These are phyloP conservation scores for Fonsecaea monophora DNA, from an alignment of 2,329 filamentous ascomycete species.

Conservation along the genomic window DNA sequence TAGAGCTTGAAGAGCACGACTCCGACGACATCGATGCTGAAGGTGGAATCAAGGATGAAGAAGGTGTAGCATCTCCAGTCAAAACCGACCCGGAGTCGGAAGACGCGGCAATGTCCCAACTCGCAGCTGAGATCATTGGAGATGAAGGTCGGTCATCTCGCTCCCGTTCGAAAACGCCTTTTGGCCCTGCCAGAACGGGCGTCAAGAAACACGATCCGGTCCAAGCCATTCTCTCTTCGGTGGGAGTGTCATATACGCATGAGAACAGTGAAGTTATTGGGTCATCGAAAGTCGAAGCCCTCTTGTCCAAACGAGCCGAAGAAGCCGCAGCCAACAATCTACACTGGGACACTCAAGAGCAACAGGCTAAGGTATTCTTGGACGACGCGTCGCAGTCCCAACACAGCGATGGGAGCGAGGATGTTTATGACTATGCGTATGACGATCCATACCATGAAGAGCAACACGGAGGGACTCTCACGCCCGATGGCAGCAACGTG, in stretches of 20 bases:
- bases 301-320: constrained; percentile 78
- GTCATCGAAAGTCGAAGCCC: constrained; percentile 86
- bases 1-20: constrained; percentile 71
- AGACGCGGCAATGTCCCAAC: constrained; percentile 73
- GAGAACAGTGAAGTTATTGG: constrained; percentile 96
- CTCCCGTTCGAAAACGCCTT: constrained; percentile 53
- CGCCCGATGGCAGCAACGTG: constrained; percentile 48
- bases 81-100: constrained; percentile 54
- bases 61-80: constrained; percentile 35
- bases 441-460: constrained; percentile 10
- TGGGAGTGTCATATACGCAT: constrained; percentile 93
- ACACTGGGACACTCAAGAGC: constrained; percentile 31
- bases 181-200: constrained; percentile 41
- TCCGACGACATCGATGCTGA: constrained; percentile 57
- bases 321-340: constrained; percentile 40
- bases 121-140: constrained; percentile 68
- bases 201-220: constrained; percentile 70
- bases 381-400: constrained; percentile 28
- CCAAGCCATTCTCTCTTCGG: constrained; percentile 84
- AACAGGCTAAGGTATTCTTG: constrained; percentile 35
- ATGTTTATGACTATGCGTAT: constrained; percentile 13
- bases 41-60: constrained; percentile 30
- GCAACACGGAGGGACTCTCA: constrained; percentile 13
- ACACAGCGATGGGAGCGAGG: constrained; percentile 4
- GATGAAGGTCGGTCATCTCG: constrained; percentile 52